A percentile compares a stretch with the other conserved stretches of the same genome.
Evolutionary conservation across 208 protist species (phyloP).

Genomic region (Trichomonas tenax): DNA sequence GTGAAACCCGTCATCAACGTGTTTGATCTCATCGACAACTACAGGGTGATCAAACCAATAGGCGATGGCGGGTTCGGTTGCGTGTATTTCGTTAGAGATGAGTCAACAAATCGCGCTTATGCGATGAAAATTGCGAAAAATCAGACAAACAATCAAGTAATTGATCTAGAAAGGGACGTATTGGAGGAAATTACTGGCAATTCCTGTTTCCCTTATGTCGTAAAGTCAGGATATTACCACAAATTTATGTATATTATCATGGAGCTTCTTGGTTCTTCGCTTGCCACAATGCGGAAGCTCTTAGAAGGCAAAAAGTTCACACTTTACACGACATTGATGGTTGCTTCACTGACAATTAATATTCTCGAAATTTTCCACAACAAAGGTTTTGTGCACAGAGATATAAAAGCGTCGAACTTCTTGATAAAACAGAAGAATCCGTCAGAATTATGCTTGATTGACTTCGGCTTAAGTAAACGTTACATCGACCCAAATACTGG

Average conservation of each 20-base stretch:
- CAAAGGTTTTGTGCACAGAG: background rate
- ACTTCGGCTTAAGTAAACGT: background rate
- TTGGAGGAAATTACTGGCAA: background rate
- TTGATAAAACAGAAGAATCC: background rate
- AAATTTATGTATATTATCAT: background rate
- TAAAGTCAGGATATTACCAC: background rate
- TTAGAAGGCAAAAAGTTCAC: background rate
- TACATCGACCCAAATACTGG: background rate
- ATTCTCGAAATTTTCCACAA: background rate
- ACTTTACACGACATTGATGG: background rate
- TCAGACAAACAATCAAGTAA: background rate
- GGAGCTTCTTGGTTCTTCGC: background rate
- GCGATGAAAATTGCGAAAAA: background rate
- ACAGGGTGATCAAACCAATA: background rate
- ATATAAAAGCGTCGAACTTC: background rate
- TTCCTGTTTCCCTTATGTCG: background rate
- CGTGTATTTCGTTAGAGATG: slow-evolving; percentile 5
- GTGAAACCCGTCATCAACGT: background rate
- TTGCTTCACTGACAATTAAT: background rate
- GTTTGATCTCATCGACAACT: background rate
- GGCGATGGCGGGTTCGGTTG: background rate
- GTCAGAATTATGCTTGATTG: background rate
- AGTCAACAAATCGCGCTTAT: background rate
- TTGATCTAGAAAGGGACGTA: background rate
- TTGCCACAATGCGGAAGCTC: background rate